A percentile compares a stretch with the other conserved stretches of the same genome.
phyloP scores from a whole-genome alignment of 108 stramenopile species.

The Skeletonema costatum region DNA sequence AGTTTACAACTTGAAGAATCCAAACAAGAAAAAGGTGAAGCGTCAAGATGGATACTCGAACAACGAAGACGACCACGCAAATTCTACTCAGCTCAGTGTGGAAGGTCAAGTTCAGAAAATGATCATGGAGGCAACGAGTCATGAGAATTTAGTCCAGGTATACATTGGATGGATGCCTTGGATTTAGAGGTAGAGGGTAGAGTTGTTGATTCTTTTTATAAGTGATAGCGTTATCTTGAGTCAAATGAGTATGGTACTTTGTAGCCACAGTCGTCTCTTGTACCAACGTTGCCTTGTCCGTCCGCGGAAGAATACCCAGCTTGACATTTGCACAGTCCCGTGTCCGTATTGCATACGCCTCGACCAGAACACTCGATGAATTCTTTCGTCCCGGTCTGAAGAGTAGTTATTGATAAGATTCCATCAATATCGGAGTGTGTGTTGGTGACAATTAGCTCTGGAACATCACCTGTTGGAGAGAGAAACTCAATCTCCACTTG shows the following conservation, averaged over 20 bases:
- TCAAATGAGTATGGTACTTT: conserved; percentile 22
- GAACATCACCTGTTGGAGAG: conserved; percentile 52
- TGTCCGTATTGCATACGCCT: conserved; percentile 47
- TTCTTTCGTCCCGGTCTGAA: conserved; percentile 44
- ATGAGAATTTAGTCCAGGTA: conserved; percentile 85
- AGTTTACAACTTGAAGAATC: conserved; percentile 88
- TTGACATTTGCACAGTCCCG: conserved; percentile 48
- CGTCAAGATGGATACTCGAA: conserved; percentile 48
- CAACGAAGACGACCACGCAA: conserved; percentile 60
- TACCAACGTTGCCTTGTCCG: conserved; percentile 38
- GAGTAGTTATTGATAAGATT: conserved; percentile 13
- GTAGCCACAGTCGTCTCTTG: conserved; percentile 43
- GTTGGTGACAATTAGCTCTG: conserved; percentile 22
- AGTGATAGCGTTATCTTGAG: background rate
- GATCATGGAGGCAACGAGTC: conserved; percentile 84
- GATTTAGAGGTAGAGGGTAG: conserved; percentile 43
- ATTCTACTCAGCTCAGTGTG: conserved; percentile 78
- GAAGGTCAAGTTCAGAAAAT: conserved; percentile 92
- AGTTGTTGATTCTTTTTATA: background rate
- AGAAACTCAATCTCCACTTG: conserved; percentile 45
- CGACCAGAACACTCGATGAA: conserved; percentile 55
- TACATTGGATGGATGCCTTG: conserved; percentile 94
- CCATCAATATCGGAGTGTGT: conserved; percentile 25
- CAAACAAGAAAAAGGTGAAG: conserved; percentile 68
- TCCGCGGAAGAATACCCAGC: conserved; percentile 26